Evolutionary conservation across 169 alveolate species (phyloP).

Genomic region (Plasmodium vivax): DNA sequence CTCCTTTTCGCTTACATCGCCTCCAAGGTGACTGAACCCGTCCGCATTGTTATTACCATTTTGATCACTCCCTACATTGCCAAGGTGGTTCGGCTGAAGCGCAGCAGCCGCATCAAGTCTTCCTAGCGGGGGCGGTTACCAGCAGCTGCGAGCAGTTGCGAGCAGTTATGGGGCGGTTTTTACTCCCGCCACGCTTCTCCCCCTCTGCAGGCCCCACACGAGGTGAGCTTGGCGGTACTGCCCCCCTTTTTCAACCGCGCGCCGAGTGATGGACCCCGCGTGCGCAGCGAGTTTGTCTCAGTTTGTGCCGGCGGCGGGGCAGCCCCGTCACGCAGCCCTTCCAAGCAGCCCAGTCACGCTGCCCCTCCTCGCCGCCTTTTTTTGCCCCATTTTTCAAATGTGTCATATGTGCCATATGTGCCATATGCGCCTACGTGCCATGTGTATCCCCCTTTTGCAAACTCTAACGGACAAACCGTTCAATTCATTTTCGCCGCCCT

Average conservation of each 20-base stretch:
- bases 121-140: neutral
- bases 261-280: neutral
- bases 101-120: constrained; percentile 14
- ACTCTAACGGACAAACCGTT: neutral
- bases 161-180: too few species aligned
- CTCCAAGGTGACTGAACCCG: constrained; percentile 53
- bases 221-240: neutral
- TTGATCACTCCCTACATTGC: constrained; percentile 69
- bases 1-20: constrained; percentile 62
- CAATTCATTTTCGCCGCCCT: neutral
- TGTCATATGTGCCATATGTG: neutral
- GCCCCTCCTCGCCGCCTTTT: neutral
- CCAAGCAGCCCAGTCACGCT: neutral
- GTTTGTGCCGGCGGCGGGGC: neutral
- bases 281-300: neutral
- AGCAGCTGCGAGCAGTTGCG: too few species aligned
- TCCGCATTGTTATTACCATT: constrained; percentile 54
- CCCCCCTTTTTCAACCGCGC: neutral
- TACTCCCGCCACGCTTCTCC: neutral
- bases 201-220: neutral
- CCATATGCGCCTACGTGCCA: neutral
- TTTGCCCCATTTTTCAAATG: neutral
- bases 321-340: neutral
- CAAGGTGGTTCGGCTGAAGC: constrained; percentile 21
- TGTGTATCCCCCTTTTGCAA: neutral